Conservation (phyloP, 768 basidiomycete genomes). For the Collybiopsis luxurians region DNA sequence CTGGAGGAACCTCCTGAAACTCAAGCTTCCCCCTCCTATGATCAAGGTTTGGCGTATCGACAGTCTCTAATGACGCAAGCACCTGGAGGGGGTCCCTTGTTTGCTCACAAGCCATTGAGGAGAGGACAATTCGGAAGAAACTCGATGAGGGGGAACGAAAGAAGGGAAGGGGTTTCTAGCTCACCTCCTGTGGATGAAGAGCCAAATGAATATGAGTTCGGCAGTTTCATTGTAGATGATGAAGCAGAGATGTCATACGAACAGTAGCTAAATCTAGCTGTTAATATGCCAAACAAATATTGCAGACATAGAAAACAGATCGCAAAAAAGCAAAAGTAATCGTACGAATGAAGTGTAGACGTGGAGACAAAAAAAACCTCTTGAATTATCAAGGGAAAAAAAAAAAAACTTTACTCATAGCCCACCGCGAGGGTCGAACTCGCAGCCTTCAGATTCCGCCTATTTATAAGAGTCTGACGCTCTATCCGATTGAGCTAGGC, state of each 20-base stretch:
- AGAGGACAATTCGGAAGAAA: constrained; percentile 38
- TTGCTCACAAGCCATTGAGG: constrained; percentile 50
- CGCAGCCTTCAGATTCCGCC: constrained; percentile 72
- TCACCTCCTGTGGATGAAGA: constrained; percentile 56
- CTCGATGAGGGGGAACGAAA: constrained; percentile 24
- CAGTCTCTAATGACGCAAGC: constrained; percentile 73
- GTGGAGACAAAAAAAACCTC: neutral
- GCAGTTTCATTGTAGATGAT: constrained; percentile 81
- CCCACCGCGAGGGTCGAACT: constrained; percentile 86
- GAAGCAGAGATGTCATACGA: constrained; percentile 62
- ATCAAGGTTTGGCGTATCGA: constrained; percentile 69
- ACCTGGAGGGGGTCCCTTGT: constrained; percentile 47
- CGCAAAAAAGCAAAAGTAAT: too few relatives aligned
- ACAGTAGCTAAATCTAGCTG: neutral
- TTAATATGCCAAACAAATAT: too few relatives aligned
- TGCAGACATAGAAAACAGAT: too few relatives aligned
- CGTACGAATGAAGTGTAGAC: neutral
- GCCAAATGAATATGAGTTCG: constrained; percentile 65
- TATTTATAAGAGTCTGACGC: constrained; percentile 53
- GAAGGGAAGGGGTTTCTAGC: constrained; percentile 42
- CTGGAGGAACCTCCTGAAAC: constrained; percentile 61
- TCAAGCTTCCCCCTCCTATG: constrained; percentile 68
- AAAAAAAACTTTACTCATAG: constrained; percentile 30
- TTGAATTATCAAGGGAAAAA: too few relatives aligned
- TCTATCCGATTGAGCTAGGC: constrained; percentile 68